These are phyloP conservation scores for Russula olivacea DNA, from an alignment of 768 basidiomycete species.

Conservation along the genomic window DNA sequence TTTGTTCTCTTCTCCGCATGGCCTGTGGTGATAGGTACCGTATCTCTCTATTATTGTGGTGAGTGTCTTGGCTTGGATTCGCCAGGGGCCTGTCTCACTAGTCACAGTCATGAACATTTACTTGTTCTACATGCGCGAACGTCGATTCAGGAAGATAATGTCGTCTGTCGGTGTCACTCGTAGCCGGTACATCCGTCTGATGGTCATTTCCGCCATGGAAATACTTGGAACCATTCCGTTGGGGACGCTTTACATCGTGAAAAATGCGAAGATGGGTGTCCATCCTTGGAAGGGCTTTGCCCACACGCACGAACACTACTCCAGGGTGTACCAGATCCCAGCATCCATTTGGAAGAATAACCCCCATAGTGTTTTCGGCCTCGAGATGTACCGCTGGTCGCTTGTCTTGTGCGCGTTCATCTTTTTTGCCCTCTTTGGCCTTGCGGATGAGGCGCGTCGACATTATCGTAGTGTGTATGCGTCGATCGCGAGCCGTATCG, in stretches of 20 bases:
- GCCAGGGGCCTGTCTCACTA: neutral
- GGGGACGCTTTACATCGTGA: neutral
- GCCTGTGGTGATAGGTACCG: conserved; percentile 25
- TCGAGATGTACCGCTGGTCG: conserved; percentile 1
- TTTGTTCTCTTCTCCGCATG: conserved; percentile 32
- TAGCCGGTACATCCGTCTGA: neutral
- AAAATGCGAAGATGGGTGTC: neutral
- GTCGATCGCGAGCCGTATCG: conserved; percentile 25
- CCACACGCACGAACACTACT: conserved; percentile 45
- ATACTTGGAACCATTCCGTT: neutral
- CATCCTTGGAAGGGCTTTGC: conserved; percentile 40
- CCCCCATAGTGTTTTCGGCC: neutral
- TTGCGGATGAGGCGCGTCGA: neutral
- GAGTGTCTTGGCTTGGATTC: conserved; percentile 8
- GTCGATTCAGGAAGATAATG: conserved; percentile 27
- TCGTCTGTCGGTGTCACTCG: conserved; percentile 33
- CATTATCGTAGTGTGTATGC: neutral
- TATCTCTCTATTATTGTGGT: conserved; percentile 38
- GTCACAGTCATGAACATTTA: conserved; percentile 28
- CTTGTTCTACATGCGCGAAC: conserved; percentile 27
- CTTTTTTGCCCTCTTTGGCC: neutral
- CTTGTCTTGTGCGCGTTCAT: neutral
- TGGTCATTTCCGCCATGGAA: neutral
- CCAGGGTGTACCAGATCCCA: conserved; percentile 36
- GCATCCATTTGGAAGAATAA: conserved; percentile 35